phyloP scores from a whole-genome alignment of 768 basidiomycete species.

The Cubamyces sp. region DNA sequence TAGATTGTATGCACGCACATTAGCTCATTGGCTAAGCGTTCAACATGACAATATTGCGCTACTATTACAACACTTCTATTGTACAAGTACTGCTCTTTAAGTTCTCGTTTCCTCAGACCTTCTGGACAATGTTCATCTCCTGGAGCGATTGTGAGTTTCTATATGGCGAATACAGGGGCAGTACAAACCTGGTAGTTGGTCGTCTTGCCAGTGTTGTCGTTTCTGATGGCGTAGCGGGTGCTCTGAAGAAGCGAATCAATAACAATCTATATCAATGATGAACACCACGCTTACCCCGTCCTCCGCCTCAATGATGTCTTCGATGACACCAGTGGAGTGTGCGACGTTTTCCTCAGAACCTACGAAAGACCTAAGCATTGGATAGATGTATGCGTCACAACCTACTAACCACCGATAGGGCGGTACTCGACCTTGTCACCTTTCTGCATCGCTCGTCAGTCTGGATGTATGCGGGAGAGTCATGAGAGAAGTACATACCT shows the following conservation, averaged over 20 bases:
- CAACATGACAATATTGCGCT: background rate
- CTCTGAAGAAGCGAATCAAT: slow-evolving; percentile 30
- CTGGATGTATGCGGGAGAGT: too few species aligned
- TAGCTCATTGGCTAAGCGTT: too few species aligned
- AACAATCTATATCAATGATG: too few species aligned
- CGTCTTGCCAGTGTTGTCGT: slow-evolving; percentile 47
- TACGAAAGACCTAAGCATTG: background rate
- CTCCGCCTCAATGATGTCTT: slow-evolving; percentile 35
- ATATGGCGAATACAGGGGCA: too few species aligned
- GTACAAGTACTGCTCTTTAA: background rate
- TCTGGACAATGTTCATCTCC: slow-evolving; percentile 45
- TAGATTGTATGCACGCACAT: too few species aligned
- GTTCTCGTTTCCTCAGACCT: slow-evolving; percentile 10
- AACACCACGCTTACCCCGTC: slow-evolving; percentile 37
- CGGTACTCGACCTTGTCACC: slow-evolving; percentile 51
- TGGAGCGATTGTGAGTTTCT: slow-evolving; percentile 11
- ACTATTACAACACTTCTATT: background rate
- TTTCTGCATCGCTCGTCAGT: slow-evolving; percentile 25
- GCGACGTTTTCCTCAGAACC: slow-evolving; percentile 42
- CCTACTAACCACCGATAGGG: slow-evolving; percentile 41
- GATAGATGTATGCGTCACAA: too few species aligned
- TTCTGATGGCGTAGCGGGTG: slow-evolving; percentile 43
- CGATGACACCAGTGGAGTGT: slow-evolving; percentile 42
- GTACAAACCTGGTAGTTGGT: slow-evolving; percentile 42
- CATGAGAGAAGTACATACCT: background rate